A percentile compares a stretch with the other conserved stretches of the same genome.
phyloP scores from a whole-genome alignment of 2,329 filamentous ascomycete genomes.

The Chaetomium sp. region DNA sequence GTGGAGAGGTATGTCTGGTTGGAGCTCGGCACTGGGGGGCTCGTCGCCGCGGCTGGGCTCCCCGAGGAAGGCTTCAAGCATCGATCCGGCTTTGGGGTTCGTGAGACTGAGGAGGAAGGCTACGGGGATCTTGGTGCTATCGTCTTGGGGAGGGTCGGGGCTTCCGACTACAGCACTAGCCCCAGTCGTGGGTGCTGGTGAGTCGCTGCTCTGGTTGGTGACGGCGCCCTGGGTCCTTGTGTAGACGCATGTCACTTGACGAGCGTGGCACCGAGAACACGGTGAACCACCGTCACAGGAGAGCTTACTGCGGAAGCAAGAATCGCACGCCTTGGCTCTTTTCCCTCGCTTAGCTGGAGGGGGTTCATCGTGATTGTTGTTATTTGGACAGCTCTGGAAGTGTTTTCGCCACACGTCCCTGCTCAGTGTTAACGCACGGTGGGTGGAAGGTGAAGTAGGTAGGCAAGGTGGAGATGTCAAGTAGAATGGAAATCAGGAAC shows the following conservation, averaged over 20 bases:
- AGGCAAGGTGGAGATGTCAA: background rate
- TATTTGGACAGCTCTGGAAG: conserved; percentile 32
- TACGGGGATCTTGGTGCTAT: conserved; percentile 32
- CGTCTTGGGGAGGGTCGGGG: conserved; percentile 2
- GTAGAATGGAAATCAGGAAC: background rate
- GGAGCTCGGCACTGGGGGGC: background rate
- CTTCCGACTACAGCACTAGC: too few species aligned
- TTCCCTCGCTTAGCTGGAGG: conserved; percentile 36
- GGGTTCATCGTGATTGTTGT: conserved; percentile 22
- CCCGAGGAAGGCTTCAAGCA: conserved; percentile 31
- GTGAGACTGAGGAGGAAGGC: conserved; percentile 36
- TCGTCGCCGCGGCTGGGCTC: conserved; percentile 15
- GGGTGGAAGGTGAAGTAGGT: background rate
- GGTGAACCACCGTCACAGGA: conserved; percentile 37
- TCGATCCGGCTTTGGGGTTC: conserved; percentile 35
- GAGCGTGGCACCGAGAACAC: conserved; percentile 35
- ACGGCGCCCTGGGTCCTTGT: conserved; percentile 11
- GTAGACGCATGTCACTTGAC: conserved; percentile 33
- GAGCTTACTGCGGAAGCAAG: conserved; percentile 38
- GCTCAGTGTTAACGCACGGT: background rate
- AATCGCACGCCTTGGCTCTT: conserved; percentile 37
- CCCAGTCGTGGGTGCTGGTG: background rate
- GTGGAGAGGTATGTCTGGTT: background rate
- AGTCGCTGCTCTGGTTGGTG: background rate
- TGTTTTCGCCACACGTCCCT: conserved; percentile 37